Evolutionary conservation across 495 filamentous ascomycete species (phyloP).

Genomic region (Penicillium samsonianum): DNA sequence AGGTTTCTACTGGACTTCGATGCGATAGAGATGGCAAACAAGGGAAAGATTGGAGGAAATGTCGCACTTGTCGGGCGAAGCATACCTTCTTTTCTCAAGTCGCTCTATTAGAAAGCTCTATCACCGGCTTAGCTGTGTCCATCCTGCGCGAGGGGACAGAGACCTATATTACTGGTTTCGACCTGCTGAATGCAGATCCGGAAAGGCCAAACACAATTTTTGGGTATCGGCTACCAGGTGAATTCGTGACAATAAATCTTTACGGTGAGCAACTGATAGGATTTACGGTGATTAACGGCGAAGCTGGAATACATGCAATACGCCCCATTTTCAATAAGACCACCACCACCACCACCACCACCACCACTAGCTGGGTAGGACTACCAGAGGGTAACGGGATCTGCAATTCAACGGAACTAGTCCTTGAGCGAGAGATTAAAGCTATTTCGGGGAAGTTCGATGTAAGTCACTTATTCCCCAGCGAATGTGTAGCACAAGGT

Average conservation of each 20-base stretch:
- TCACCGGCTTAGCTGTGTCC: background rate
- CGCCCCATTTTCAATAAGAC: background rate
- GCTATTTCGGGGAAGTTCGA: constrained; percentile 5
- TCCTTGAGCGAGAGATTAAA: background rate
- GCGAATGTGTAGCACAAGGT: background rate
- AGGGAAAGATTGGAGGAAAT: too few relatives aligned
- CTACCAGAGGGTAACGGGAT: background rate
- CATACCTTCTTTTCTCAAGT: background rate
- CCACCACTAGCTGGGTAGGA: background rate
- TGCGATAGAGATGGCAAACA: background rate
- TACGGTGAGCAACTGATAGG: background rate
- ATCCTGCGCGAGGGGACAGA: background rate
- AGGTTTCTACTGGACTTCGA: background rate
- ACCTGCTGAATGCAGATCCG: constrained; percentile 1
- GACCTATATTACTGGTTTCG: background rate
- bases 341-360: background rate
- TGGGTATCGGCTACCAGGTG: constrained; percentile 7
- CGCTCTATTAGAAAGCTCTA: background rate
- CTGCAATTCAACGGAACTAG: background rate
- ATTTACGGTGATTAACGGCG: background rate
- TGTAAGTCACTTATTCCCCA: background rate
- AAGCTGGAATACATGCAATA: background rate
- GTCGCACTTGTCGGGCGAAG: background rate
- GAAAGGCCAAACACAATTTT: background rate
- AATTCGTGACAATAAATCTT: background rate